Evolutionary conservation across 2,329 filamentous ascomycete species (phyloP).

Genomic region (Graphilbum fragrans): DNA sequence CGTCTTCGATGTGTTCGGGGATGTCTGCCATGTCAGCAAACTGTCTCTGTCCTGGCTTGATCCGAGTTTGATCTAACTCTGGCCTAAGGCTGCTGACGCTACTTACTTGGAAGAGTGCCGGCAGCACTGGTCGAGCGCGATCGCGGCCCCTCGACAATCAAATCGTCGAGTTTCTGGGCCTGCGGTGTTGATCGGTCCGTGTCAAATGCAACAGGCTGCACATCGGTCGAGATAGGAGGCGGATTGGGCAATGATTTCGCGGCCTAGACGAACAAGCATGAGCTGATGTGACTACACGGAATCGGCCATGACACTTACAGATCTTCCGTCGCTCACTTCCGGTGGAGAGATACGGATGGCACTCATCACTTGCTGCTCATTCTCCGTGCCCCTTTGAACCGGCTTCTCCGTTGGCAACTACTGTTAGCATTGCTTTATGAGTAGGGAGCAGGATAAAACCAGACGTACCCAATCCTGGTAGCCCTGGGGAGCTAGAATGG

Average conservation of each 20-base stretch:
- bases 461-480: slow-evolving; percentile 65
- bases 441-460: background rate
- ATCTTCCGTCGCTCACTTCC: no score
- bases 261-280: background rate
- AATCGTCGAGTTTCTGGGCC: slow-evolving; percentile 71
- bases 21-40: slow-evolving; percentile 36
- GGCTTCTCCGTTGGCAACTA: no score
- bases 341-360: no score
- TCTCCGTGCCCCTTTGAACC: no score
- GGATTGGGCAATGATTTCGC: slow-evolving; percentile 27
- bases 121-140: slow-evolving; percentile 54
- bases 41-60: background rate
- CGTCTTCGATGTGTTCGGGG: slow-evolving; percentile 36
- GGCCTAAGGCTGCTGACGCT: no score
- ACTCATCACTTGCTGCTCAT: no score
- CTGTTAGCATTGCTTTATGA: no score
- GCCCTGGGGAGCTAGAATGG: slow-evolving; percentile 80
- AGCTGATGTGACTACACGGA: no score
- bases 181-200: slow-evolving; percentile 63
- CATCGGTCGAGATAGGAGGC: slow-evolving; percentile 63
- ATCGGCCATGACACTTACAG: no score
- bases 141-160: slow-evolving; percentile 42
- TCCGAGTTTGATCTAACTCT: no score
- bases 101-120: slow-evolving; percentile 67
- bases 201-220: slow-evolving; percentile 54